Base-by-base conservation (phyloP, 2,329 filamentous ascomycete genomes). In the Talaromyces verruculosus region DNA sequence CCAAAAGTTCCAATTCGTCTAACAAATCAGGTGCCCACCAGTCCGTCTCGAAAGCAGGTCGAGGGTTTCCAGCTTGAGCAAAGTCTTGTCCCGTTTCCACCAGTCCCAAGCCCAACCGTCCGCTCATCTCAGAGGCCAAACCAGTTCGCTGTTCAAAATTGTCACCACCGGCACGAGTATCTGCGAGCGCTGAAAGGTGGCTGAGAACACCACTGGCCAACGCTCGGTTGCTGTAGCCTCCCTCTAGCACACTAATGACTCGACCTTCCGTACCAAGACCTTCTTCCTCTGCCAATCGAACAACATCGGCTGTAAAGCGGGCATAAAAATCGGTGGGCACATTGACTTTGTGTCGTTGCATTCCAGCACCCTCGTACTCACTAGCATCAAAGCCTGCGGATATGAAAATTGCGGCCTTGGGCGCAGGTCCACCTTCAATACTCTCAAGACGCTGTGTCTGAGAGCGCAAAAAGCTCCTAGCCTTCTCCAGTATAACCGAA, bases 311-410 rank as follows among this genome's bases (percentile, higher is more conserved):
- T 0, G 94, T 94, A 69, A 99, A 90, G 1, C 91, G 88, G 59
- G 95, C 95, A 75, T 98, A 99, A 76, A 99, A 99, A 63, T 94
- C 92, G 0, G 94, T 99, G 0, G 95, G 94, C 1, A 99, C 95
- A 73, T 97, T 97, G 72, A 97, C 93, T 66, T 91, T 90, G 78
- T 99, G 95, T 57, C 95, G 87, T 78, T 99, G 95, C 95, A 99
- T 99, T 2, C 92, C 92, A 3, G 86, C 83, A 19, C 91, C 89
- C 77, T 99, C 95, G 88, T 91, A 96, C 75, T 99, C 93, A 74
- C 93, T 97, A 2, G 95, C 95, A 79, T 99, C 95, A 70, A 99
- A 99, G 0, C 95, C 96, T 1, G 95, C 93, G 55, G 94, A 98
- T 60, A 99, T 81, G 79, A 99, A 99, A 55, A 99, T 93, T 39